Base-by-base conservation (phyloP, 1,284 basidiomycete species). In the Heterobasidion occidentale region DNA sequence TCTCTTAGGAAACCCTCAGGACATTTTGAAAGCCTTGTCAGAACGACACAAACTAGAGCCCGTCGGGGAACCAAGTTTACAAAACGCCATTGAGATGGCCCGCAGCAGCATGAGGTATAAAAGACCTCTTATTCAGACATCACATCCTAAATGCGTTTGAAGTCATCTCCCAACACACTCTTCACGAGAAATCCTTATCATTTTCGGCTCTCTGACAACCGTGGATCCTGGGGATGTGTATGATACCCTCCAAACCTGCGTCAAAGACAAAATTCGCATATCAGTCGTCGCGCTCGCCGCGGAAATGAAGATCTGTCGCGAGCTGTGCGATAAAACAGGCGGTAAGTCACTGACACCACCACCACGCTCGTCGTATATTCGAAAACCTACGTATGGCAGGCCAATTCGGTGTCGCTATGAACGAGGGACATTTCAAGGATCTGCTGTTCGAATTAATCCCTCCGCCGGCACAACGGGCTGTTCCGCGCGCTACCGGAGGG, bases 141-240 rank as follows among this genome's bases (percentile, higher is more conserved):
- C 52, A 49, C 20, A 34, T 48, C 14, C 46, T 46, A 17, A 56
- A 15, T 36, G 47, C 33, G 33, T 19, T 15, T 46, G n/a, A 42
- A 96, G 92, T 61, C 97, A 99, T 67, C 80, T 99, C 15, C 96
- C 96, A 0, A 89, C 90, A 0, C 93, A 97, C 60, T 97, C 95
- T 9, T 97, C 95, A 1, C 86, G 95, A 49, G 96, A 99, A 74
- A 91, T 97, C 47, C 75, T 98, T 50, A 83, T 97, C 58, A 81
- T 99, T 36, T 98, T 95, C 65, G 95, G 95, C 36, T 94, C 94
- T 7, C 75, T 99, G 45, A 98, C 96, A 1, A 98, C 94, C 0
- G 94, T 93, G 67, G 96, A 99, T 68, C 96, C 96, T 2, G 92
- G 94, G 46, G 97, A 97, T 63, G 95, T 99, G 58, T 93, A 97